Conservation (phyloP, 2,329 filamentous ascomycete genomes). For the Beauveria australis region DNA sequence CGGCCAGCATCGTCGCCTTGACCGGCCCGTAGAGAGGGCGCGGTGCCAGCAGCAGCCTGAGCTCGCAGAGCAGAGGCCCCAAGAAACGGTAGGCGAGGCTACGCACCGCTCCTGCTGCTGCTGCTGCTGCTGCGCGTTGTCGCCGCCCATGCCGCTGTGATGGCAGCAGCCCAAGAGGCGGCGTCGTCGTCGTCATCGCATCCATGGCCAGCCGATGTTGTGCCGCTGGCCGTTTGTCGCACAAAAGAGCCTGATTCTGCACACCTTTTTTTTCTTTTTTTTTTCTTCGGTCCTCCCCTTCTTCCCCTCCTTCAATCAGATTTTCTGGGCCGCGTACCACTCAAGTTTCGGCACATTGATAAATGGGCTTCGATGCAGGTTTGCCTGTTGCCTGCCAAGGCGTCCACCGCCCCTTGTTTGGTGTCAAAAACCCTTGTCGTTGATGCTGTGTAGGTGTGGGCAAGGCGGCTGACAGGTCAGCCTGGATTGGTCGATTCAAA, state of each 20-base stretch:
- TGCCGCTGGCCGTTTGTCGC: background rate
- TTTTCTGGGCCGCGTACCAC: background rate
- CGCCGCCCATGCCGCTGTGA: background rate
- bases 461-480: background rate
- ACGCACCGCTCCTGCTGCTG: background rate
- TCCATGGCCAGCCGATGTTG: background rate
- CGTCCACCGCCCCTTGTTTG: background rate
- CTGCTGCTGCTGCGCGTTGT: background rate
- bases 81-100: background rate
- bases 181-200: background rate
- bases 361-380: background rate
- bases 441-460: background rate
- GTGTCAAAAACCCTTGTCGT: background rate
- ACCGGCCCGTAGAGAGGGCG: conserved; percentile 3
- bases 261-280: background rate
- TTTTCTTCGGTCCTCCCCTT: no score
- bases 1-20: conserved; percentile 16
- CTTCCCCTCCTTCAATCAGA: background rate
- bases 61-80: background rate
- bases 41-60: background rate
- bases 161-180: background rate
- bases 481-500: background rate
- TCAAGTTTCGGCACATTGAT: background rate
- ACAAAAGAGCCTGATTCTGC: background rate
- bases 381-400: background rate